Evolutionary conservation across 345 rosid genomes (phyloP).

Genomic region (Bruguiera parviflora): DNA sequence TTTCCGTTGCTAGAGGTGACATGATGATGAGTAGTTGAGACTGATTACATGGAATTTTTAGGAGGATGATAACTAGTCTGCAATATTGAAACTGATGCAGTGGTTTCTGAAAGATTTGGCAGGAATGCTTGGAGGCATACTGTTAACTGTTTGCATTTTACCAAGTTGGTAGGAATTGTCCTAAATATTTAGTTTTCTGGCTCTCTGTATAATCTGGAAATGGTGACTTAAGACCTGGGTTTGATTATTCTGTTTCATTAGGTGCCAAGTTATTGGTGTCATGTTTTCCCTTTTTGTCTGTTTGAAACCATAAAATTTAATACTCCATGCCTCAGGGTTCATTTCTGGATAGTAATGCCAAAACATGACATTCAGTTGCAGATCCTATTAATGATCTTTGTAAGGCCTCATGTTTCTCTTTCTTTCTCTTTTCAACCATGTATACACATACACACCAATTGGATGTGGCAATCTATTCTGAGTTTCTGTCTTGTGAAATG

Average conservation of each 20-base stretch:
- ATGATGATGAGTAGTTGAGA: too few species aligned
- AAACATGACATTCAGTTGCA: slow-evolving; percentile 93
- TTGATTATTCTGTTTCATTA: background rate
- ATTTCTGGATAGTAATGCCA: slow-evolving; percentile 83
- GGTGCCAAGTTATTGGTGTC: background rate
- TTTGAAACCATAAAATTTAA: slow-evolving; percentile 7
- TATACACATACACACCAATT: background rate
- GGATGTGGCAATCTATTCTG: background rate
- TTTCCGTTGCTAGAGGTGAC: too few species aligned
- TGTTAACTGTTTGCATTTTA: slow-evolving; percentile 62
- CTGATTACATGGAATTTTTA: background rate
- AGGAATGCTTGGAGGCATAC: slow-evolving; percentile 91
- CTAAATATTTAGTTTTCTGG: background rate
- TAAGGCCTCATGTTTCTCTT: slow-evolving; percentile 25
- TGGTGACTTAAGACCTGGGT: background rate
- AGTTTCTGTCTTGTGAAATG: too few species aligned
- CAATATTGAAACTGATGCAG: slow-evolving; percentile 33
- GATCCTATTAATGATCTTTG: slow-evolving; percentile 94
- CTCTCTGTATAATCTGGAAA: background rate
- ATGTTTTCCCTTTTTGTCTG: background rate
- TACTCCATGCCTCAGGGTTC: slow-evolving; percentile 55
- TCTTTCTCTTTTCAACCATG: background rate
- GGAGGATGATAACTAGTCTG: too few species aligned
- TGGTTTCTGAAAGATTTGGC: slow-evolving; percentile 93
- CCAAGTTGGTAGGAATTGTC: background rate